These are phyloP conservation scores for Melanogaster broomeanus DNA, from an alignment of 768 basidiomycete species.

Conservation along the genomic window DNA sequence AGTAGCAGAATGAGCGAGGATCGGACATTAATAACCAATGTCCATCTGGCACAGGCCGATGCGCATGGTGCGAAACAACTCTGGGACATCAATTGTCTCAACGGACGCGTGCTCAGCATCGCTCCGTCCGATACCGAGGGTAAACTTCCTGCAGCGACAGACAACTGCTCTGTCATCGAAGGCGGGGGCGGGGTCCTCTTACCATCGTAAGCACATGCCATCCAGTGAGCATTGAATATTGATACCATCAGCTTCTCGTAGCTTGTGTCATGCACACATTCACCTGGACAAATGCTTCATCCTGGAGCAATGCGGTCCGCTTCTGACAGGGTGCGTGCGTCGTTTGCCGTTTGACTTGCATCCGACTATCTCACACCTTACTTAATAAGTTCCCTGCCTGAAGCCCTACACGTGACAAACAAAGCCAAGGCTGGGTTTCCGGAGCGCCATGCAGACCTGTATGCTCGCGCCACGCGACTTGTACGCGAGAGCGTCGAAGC, in stretches of 20 bases:
- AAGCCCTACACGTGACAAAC: constrained; percentile 55
- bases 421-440: constrained; percentile 52
- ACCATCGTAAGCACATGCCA: constrained; percentile 29
- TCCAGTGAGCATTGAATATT: constrained; percentile 5
- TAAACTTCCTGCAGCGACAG: neutral
- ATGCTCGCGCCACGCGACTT: constrained; percentile 51
- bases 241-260: constrained; percentile 17
- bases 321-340: constrained; percentile 51
- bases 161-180: constrained; percentile 10
- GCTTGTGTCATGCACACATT: constrained; percentile 63
- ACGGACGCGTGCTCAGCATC: constrained; percentile 29
- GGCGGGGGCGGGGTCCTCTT: constrained; percentile 32
- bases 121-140: constrained; percentile 11
- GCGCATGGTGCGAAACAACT: constrained; percentile 24
- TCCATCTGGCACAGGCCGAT: constrained; percentile 33
- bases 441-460: constrained; percentile 45
- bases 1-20: constrained; percentile 1
- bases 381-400: constrained; percentile 48
- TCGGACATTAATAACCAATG: constrained; percentile 23
- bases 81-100: constrained; percentile 34
- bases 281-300: constrained; percentile 74
- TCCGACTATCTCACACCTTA: constrained; percentile 3
- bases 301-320: constrained; percentile 52
- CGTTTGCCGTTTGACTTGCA: neutral
- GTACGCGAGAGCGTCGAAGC: constrained; percentile 58